A percentile compares a stretch with the other conserved stretches of the same genome.
phyloP scores from a whole-genome alignment of 2,329 filamentous ascomycete species.

The Fusarium sp. region DNA sequence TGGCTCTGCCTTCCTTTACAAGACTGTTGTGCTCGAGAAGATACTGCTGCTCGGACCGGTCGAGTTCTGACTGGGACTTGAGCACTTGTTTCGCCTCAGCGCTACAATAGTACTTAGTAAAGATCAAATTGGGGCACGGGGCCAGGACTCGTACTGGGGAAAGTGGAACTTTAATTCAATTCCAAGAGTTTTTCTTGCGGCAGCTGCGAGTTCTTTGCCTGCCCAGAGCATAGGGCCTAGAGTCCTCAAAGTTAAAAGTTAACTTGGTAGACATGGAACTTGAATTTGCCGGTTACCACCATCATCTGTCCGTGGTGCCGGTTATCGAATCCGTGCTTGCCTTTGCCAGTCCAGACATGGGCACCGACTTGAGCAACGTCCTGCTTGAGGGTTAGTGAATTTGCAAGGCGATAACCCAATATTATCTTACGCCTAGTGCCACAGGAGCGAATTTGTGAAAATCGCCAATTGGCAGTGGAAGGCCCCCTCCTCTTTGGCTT shows the following conservation, averaged over 20 bases:
- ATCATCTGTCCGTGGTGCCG: slow-evolving; percentile 25
- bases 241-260: fast-evolving
- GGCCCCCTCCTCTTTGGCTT: slow-evolving; percentile 17
- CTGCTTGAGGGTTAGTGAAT: too few species aligned
- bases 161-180: too few species aligned
- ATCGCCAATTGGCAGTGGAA: slow-evolving; percentile 20
- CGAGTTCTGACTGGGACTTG: slow-evolving; percentile 11
- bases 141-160: not conserved
- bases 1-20: slow-evolving; percentile 23
- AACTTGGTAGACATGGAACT: fast-evolving
- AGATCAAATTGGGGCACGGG: fast-evolving
- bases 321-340: slow-evolving; percentile 28
- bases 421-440: slow-evolving; percentile 24
- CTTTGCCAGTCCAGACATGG: slow-evolving; percentile 26
- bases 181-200: slow-evolving; percentile 62
- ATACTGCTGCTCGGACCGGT: slow-evolving; percentile 17
- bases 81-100: slow-evolving; percentile 23
- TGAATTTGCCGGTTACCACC: slow-evolving; percentile 11
- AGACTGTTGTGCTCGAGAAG: slow-evolving; percentile 30
- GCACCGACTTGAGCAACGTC: slow-evolving; percentile 31
- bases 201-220: slow-evolving; percentile 62
- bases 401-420: too few species aligned
- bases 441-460: slow-evolving; percentile 31
- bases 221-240: slow-evolving; percentile 62
- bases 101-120: not conserved